Evolutionary conservation across 805 yeast genomes (phyloP).

Genomic region (Candida sithepensis): DNA sequence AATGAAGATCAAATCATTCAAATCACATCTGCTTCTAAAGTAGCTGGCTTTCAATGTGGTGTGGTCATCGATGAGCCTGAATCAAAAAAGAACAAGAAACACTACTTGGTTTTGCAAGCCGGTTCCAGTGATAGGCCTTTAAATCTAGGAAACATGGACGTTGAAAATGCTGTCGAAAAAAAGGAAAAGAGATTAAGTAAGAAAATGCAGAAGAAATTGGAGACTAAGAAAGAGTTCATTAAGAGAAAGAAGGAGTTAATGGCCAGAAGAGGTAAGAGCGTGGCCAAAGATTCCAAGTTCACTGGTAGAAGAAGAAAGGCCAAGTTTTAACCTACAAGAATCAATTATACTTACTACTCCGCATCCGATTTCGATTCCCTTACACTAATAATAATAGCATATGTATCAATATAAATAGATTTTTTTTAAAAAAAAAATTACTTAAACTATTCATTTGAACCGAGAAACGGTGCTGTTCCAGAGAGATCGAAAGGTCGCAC

Average conservation of each 20-base stretch:
- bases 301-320: conserved; percentile 82
- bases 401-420: too few relatives aligned
- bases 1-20: conserved; percentile 80
- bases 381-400: too few relatives aligned
- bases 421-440: too few relatives aligned
- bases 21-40: conserved; percentile 80
- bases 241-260: conserved; percentile 88
- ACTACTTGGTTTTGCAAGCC: conserved; percentile 84
- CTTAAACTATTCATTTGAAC: too few relatives aligned
- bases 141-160: conserved; percentile 74
- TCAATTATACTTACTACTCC: background rate
- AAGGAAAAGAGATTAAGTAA: conserved; percentile 39
- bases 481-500: too few relatives aligned
- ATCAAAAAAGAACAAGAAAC: conserved; percentile 84
- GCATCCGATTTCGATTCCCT: too few relatives aligned
- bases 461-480: too few relatives aligned
- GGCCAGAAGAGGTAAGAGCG: conserved; percentile 86
- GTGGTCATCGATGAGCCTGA: conserved; percentile 92
- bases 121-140: conserved; percentile 73
- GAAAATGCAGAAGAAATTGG: conserved; percentile 53
- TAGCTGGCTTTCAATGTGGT: conserved; percentile 96
- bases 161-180: conserved; percentile 56
- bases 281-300: conserved; percentile 86
- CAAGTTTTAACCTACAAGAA: conserved; percentile 43
- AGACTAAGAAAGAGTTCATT: conserved; percentile 77